These are phyloP conservation scores for Yamadazyma akitaensis DNA, from an alignment of 805 yeast species.

Conservation along the genomic window DNA sequence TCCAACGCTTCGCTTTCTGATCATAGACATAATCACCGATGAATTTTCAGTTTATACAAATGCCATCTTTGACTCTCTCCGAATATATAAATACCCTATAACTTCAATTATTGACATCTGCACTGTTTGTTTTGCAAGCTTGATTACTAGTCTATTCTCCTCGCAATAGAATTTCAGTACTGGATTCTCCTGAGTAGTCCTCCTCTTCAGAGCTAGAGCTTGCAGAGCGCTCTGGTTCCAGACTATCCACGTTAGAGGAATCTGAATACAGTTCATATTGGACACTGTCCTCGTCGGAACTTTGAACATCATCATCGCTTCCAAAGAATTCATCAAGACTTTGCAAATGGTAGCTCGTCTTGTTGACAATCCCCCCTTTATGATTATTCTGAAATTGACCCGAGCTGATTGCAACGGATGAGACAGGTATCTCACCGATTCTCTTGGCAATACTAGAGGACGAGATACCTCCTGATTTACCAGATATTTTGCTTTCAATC, in stretches of 20 bases:
- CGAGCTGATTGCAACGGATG: constrained; percentile 26
- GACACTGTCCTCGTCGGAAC: constrained; percentile 1
- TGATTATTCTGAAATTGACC: constrained; percentile 11
- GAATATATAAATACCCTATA: too few species aligned
- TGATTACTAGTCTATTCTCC: too few species aligned
- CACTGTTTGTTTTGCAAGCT: too few species aligned
- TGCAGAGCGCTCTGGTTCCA: neutral
- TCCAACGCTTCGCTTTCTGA: too few species aligned
- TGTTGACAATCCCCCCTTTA: neutral
- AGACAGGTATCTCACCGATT: constrained; percentile 19
- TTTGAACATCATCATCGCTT: constrained; percentile 20
- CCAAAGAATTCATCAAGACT: constrained; percentile 85
- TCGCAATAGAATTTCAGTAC: neutral
- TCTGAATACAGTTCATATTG: constrained; percentile 5
- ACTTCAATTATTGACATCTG: too few species aligned
- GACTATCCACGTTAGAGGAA: neutral
- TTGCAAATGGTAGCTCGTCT: constrained; percentile 53
- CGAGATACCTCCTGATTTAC: constrained; percentile 13
- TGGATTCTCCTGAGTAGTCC: neutral
- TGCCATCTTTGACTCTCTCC: too few species aligned
- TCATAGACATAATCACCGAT: too few species aligned
- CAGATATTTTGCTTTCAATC: constrained; percentile 12
- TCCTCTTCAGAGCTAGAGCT: constrained; percentile 1
- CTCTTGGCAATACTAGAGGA: constrained; percentile 13
- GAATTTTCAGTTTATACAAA: too few species aligned